These are phyloP conservation scores for Phytophthora ohioensis DNA, from an alignment of 352 stramenopile genomes.

Conservation along the genomic window DNA sequence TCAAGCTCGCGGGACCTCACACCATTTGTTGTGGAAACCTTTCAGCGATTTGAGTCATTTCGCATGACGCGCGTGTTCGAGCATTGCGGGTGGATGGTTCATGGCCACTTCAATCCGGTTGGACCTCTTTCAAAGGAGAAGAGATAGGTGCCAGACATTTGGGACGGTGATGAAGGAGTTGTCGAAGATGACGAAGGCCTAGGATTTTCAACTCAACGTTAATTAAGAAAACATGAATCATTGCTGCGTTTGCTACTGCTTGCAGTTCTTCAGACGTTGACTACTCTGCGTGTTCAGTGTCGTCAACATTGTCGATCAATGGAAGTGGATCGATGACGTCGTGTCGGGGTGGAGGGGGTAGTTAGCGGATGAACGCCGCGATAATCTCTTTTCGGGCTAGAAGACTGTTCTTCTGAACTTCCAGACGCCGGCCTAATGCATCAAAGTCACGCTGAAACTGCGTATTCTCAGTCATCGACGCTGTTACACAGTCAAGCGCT, in stretches of 20 bases:
- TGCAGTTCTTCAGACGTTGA: background rate
- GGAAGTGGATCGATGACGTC: background rate
- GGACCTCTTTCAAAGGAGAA: background rate
- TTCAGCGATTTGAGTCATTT: background rate
- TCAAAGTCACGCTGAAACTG: background rate
- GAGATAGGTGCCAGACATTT: background rate
- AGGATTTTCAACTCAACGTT: background rate
- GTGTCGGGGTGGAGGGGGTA: background rate
- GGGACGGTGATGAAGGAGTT: background rate
- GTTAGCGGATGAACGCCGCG: background rate
- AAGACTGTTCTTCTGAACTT: background rate
- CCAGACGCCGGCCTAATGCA: background rate
- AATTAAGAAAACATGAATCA: background rate
- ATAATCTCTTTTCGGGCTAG: background rate
- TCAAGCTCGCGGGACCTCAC: background rate
- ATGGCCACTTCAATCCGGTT: background rate
- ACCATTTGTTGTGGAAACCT: conserved; percentile 1
- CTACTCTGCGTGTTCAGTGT: background rate
- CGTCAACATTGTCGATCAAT: background rate
- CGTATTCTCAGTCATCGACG: background rate
- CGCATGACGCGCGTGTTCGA: background rate
- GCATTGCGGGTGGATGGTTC: background rate
- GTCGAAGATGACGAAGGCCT: background rate
- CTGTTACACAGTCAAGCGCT: background rate
- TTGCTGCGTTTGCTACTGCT: background rate